Base-by-base conservation (phyloP, 2,329 filamentous ascomycete genomes). In the Metarhizium rileyi region DNA sequence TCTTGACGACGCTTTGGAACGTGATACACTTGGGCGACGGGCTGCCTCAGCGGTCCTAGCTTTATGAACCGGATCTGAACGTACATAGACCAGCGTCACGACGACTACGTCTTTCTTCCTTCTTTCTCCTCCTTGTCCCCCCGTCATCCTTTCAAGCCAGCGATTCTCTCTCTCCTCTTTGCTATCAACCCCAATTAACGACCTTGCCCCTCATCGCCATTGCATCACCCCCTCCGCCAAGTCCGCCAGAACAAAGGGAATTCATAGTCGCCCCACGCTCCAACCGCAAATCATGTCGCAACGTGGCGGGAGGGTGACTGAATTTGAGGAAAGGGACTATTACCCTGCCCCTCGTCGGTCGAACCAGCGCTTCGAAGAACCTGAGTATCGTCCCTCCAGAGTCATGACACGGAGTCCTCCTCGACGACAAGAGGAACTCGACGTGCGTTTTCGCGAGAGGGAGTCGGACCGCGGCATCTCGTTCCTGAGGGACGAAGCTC, bases 401-500 rank as follows among this genome's bases (percentile, higher is more conserved):
- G 53, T 53, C 45, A 46, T 52, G 26, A 55, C 55, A 16, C 54
- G 59, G 43, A 58, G 57, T 33, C 61, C 63, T 25, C 60, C 66
- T 22, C 63, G 63, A 40, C 45, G 56, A 35, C 64, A 63, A 27
- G 67, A 70, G 35, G 67, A 71, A 49, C 61, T 66, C 44, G 67
- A 72, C 38, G 63, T 73, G 36, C 69, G 69, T 28, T 65, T 69
- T 20, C 69, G 71, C 42, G 71, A 73, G 49, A 63, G 66, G 42
- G 70, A 72, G n/a, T 61, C 63, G n/a, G 63, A 66, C 41, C 70
- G 73, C 40, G 66, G 71, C 40, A 75, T 74, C 3, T 66, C 70
- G 47, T 80, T 79, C 57, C 62, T 80, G 51, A 72, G 75, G 46
- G 72, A 77, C 2, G 75, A 78, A 38, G 61, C 55, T 26, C 69